Percentiles rank a stretch among this genome's conserved stretches.
phyloP scores from a whole-genome alignment of 345 rosid species.

The Gossypium bickii region DNA sequence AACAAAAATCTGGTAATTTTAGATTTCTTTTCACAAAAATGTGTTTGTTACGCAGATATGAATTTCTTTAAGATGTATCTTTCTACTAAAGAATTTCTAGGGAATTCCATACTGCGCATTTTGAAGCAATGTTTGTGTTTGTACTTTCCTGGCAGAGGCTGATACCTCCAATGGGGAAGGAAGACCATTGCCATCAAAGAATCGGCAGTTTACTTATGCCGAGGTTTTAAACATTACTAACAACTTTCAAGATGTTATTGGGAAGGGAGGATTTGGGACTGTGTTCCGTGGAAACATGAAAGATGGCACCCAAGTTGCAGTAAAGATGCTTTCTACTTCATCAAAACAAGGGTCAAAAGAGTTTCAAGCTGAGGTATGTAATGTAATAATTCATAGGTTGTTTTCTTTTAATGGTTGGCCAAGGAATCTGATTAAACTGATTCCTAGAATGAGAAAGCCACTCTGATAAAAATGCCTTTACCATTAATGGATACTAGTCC shows the following conservation, averaged over 20 bases:
- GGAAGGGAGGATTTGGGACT: conserved; percentile 38
- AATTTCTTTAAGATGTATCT: background rate
- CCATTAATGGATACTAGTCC: background rate
- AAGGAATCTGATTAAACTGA: background rate
- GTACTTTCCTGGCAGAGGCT: background rate
- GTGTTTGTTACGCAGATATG: conserved; percentile 14
- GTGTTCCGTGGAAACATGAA: conserved; percentile 28
- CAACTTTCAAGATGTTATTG: conserved; percentile 21
- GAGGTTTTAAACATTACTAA: conserved; percentile 23
- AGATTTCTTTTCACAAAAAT: background rate
- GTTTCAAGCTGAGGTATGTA: conserved; percentile 28
- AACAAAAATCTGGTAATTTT: conserved; percentile 29
- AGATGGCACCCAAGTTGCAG: conserved; percentile 30
- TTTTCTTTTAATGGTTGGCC: background rate
- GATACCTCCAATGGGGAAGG: conserved; percentile 9
- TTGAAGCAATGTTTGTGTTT: background rate
- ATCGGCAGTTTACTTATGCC: conserved; percentile 13
- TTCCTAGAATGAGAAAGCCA: background rate
- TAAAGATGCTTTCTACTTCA: conserved; percentile 27
- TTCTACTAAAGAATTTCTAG: background rate
- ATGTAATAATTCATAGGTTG: background rate
- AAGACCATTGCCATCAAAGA: conserved; percentile 16
- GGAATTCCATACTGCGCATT: background rate
- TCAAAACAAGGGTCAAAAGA: conserved; percentile 28
- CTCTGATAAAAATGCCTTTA: background rate